Conservation (phyloP, 2,329 filamentous ascomycete genomes). For the Colletotrichum neosansevieriae region DNA sequence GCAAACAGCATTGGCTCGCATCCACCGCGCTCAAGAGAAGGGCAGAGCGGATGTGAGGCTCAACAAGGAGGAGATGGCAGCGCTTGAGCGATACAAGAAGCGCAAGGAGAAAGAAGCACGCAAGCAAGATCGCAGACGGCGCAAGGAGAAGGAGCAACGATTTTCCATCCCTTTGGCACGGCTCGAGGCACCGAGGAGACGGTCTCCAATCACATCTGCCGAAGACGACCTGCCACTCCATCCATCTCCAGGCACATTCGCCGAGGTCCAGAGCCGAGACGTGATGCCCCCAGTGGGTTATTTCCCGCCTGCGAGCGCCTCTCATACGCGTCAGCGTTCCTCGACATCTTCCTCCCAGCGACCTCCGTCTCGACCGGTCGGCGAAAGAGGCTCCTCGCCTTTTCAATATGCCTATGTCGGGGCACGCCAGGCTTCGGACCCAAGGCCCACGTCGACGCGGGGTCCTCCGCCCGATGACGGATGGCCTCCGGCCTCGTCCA, state of each 20-base stretch:
- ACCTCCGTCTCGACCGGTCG: conserved; percentile 48
- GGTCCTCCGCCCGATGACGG: conserved; percentile 49
- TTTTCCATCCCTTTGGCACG: conserved; percentile 66
- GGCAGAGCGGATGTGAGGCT: conserved; percentile 85
- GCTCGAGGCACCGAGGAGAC: conserved; percentile 58
- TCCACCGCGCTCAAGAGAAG: conserved; percentile 80
- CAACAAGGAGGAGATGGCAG: conserved; percentile 82
- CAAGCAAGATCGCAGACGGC: conserved; percentile 52
- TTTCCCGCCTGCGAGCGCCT: conserved; percentile 60
- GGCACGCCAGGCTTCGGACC: conserved; percentile 60
- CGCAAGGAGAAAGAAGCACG: conserved; percentile 65
- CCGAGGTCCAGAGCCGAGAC: conserved; percentile 50
- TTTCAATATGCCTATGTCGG: conserved; percentile 60
- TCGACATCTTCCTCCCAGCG: conserved; percentile 56
- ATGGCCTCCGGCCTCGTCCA: conserved; percentile 45
- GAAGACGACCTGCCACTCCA: conserved; percentile 54
- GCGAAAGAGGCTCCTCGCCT: conserved; percentile 55
- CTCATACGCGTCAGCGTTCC: conserved; percentile 57
- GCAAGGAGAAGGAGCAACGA: conserved; percentile 58
- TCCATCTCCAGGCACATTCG: conserved; percentile 53
- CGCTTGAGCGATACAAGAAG: conserved; percentile 77
- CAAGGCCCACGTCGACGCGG: conserved; percentile 50
- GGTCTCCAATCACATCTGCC: conserved; percentile 45
- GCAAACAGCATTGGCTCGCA: conserved; percentile 82
- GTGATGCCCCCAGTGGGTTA: conserved; percentile 63